phyloP scores from a whole-genome alignment of 2,329 filamentous ascomycete species.

The Akanthomyces uredinophilus region DNA sequence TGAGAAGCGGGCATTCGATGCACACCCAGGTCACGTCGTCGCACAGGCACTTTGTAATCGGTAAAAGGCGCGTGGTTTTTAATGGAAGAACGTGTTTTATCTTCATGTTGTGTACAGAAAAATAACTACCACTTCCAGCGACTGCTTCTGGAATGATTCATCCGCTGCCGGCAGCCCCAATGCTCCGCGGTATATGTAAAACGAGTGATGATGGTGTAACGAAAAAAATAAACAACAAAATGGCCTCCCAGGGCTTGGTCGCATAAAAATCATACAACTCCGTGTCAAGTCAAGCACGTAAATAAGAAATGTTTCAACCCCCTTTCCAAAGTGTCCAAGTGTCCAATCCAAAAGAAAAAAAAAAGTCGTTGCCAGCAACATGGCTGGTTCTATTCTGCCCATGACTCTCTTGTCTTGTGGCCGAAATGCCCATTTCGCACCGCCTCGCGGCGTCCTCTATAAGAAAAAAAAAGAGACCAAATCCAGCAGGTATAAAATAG shows the following conservation, averaged over 20 bases:
- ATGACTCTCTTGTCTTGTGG: constrained; percentile 13
- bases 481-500: constrained; percentile 20
- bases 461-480: constrained; percentile 18
- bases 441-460: constrained; percentile 40
- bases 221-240: background rate
- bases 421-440: constrained; percentile 15
- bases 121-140: background rate
- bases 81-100: constrained; percentile 2
- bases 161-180: background rate
- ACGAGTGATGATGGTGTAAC: constrained; percentile 15
- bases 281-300: background rate
- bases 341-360: constrained; percentile 3
- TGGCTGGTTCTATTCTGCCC: constrained; percentile 6
- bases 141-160: background rate
- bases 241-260: background rate
- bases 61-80: background rate
- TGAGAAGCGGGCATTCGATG: background rate
- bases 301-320: background rate
- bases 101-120: constrained; percentile 1
- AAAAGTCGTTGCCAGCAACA: constrained; percentile 1
- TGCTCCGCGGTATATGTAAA: constrained; percentile 7
- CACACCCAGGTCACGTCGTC: background rate
- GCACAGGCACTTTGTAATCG: background rate
- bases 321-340: background rate
- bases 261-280: constrained; percentile 1